A percentile compares a stretch with the other conserved stretches of the same genome.
These are phyloP conservation scores for Erythrobasidium hasegawianum DNA, from an alignment of 1,284 basidiomycete species.

Conservation along the genomic window DNA sequence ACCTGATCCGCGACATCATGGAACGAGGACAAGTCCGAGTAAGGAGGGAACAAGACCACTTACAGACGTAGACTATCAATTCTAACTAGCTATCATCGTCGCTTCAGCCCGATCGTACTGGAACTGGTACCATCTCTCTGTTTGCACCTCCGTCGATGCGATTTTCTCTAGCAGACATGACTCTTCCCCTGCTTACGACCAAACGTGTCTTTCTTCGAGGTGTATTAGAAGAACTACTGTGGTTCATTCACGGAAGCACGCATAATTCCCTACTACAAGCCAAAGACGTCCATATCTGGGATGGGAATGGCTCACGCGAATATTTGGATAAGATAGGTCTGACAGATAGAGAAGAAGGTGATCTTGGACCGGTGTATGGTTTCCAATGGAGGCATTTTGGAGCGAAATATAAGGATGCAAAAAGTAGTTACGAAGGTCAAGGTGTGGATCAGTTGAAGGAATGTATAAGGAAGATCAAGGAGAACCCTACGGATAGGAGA, in stretches of 20 bases:
- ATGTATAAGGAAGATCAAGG: slow-evolving; percentile 84
- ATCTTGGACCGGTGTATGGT: slow-evolving; percentile 94
- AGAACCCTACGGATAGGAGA: slow-evolving; percentile 90
- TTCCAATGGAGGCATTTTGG: slow-evolving; percentile 99
- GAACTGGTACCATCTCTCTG: slow-evolving; percentile 82
- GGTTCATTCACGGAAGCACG: slow-evolving; percentile 86
- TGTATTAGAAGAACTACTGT: slow-evolving; percentile 89
- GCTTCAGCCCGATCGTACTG: slow-evolving; percentile 81
- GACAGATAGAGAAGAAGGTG: slow-evolving; percentile 77
- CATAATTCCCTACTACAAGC: slow-evolving; percentile 71
- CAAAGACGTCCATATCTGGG: slow-evolving; percentile 96
- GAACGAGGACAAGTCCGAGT: slow-evolving; percentile 64
- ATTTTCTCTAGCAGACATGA: slow-evolving; percentile 70
- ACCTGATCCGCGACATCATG: slow-evolving; percentile 71
- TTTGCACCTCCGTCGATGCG: slow-evolving; percentile 84
- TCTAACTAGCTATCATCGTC: too few species aligned
- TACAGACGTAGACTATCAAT: background rate
- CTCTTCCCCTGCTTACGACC: slow-evolving; percentile 86
- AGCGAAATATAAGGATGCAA: slow-evolving; percentile 67
- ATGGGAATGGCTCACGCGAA: slow-evolving; percentile 85
- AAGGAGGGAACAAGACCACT: too few species aligned
- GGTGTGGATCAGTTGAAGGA: slow-evolving; percentile 91
- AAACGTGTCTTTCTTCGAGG: slow-evolving; percentile 90
- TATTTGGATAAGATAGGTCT: slow-evolving; percentile 84
- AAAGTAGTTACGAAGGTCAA: slow-evolving; percentile 64